Conservation (phyloP, 2,329 filamentous ascomycete genomes). For the Aureobasidium subglaciale region DNA sequence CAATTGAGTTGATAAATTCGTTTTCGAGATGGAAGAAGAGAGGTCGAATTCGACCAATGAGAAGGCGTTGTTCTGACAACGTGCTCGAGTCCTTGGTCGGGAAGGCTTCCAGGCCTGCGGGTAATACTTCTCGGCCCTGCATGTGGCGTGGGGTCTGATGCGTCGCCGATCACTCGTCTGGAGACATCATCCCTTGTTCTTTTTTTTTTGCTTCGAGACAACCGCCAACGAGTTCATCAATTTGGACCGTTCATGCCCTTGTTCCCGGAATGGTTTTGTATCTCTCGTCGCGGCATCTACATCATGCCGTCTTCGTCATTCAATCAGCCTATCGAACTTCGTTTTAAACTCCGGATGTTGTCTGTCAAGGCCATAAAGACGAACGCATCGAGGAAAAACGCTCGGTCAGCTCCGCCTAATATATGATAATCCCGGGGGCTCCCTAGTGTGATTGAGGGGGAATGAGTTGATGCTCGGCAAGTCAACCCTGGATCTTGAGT, state of each 20-base stretch:
- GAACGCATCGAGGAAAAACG: conserved; percentile 1
- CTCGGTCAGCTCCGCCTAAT: conserved; percentile 10
- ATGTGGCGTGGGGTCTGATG: conserved; percentile 6
- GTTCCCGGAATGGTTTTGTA: neutral
- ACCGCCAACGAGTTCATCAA: neutral
- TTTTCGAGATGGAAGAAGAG: neutral
- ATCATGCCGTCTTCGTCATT: neutral
- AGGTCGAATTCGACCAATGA: neutral
- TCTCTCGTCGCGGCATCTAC: neutral
- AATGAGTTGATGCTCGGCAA: neutral
- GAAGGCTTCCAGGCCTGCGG: conserved; percentile 9
- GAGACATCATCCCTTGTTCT: conserved; percentile 11
- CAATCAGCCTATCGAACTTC: neutral
- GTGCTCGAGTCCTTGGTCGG: conserved; percentile 12
- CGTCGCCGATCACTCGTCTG: neutral
- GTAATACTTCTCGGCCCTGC: conserved; percentile 11
- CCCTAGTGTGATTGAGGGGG: conserved; percentile 11
- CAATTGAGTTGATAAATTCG: conserved; percentile 4
- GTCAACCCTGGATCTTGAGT: neutral
- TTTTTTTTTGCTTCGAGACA: conserved; percentile 7
- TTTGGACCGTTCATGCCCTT: neutral
- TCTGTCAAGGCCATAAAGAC: neutral
- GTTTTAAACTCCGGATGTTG: neutral
- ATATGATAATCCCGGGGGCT: neutral
- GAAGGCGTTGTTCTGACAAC: neutral